Percentiles rank a stretch among this genome's conserved stretches.
phyloP scores from a whole-genome alignment of 257 asterid genomes.

The Sherardia arvensis region DNA sequence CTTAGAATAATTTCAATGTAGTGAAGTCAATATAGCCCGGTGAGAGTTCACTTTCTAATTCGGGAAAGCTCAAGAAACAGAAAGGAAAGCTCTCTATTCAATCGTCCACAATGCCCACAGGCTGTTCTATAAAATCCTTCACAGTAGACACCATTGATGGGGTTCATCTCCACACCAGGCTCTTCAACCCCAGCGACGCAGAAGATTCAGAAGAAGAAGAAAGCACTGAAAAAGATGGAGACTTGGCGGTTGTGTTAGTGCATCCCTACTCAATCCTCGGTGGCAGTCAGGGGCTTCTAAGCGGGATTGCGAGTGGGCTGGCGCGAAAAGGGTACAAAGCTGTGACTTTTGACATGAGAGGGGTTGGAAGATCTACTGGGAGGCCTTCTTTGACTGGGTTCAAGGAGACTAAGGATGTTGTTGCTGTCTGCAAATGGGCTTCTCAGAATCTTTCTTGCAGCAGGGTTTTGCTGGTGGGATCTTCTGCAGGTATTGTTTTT shows the following conservation, averaged over 20 bases:
- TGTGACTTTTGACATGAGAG: conserved; percentile 52
- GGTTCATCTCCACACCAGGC: conserved; percentile 24
- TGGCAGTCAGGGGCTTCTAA: conserved; percentile 31
- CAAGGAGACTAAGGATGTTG: conserved; percentile 32
- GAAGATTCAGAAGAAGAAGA: neutral
- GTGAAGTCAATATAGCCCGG: no score
- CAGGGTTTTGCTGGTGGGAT: conserved; percentile 21
- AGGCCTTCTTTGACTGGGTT: conserved; percentile 37
- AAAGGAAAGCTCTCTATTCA: neutral
- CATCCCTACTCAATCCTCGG: conserved; percentile 53
- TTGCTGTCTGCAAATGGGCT: conserved; percentile 47
- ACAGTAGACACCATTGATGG: conserved; percentile 47
- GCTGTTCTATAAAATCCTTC: conserved; percentile 19
- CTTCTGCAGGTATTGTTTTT: conserved; percentile 41
- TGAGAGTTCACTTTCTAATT: no score
- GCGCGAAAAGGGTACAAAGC: conserved; percentile 40
- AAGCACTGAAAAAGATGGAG: neutral
- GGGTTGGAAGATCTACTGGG: conserved; percentile 44
- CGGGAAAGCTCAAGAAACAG: neutral
- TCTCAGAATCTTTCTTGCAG: conserved; percentile 15
- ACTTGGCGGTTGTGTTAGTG: conserved; percentile 33
- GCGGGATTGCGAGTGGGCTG: conserved; percentile 38
- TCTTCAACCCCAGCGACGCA: conserved; percentile 23
- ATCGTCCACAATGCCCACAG: conserved; percentile 6
- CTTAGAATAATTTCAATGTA: no score